Conservation (phyloP, 129 eudicot species). For the Lactuca saligna region DNA sequence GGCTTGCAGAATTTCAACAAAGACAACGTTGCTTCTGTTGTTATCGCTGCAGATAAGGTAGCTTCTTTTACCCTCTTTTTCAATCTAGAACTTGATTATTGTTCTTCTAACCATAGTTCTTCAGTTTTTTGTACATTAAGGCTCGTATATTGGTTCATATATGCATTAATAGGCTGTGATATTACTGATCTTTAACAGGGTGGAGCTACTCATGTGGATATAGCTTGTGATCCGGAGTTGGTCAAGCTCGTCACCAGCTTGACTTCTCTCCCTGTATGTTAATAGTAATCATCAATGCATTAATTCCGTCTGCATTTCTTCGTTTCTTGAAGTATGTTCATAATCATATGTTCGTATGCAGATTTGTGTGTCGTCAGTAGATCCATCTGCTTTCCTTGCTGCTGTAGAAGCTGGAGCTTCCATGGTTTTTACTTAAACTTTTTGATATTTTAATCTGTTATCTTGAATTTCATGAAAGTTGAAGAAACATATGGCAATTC, state of each 20-base stretch:
- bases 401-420: constrained; percentile 96
- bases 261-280: constrained; percentile 78
- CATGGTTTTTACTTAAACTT: constrained; percentile 51
- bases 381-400: constrained; percentile 82
- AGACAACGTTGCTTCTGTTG: constrained; percentile 86
- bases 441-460: constrained; percentile 1
- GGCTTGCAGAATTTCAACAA: constrained; percentile 87
- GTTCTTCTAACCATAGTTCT: constrained; percentile 1
- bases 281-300: not conserved
- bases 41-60: constrained; percentile 95
- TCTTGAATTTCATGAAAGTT: not conserved
- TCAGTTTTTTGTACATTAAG: too few relatives aligned
- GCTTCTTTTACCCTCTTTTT: not conserved
- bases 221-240: constrained; percentile 91
- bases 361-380: constrained; percentile 93
- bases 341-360: constrained; percentile 25
- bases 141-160: too few relatives aligned
- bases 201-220: constrained; percentile 97
- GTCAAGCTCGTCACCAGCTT: constrained; percentile 79
- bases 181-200: constrained; percentile 48
- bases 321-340: not conserved
- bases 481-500: not conserved
- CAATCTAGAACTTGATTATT: not conserved
- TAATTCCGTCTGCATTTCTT: not conserved
- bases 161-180: not conserved